Evolutionary conservation across 1,284 basidiomycete species (phyloP).

Genomic region (Pascua guehoae): DNA sequence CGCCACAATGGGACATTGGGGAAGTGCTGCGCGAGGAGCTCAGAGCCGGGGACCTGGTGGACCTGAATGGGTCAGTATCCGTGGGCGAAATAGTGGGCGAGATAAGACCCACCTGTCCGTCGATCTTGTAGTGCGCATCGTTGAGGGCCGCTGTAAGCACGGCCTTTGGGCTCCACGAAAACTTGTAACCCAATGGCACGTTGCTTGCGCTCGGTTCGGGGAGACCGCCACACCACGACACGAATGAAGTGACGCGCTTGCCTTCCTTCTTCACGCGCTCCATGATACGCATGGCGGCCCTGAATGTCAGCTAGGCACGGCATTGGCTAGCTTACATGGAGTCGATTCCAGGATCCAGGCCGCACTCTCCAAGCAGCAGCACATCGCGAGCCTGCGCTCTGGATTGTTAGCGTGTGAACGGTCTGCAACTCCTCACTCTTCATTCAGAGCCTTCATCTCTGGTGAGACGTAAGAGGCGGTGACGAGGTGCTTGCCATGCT

Average conservation of each 20-base stretch:
- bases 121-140: slow-evolving; percentile 66
- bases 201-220: slow-evolving; percentile 68
- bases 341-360: slow-evolving; percentile 93
- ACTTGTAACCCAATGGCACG: slow-evolving; percentile 83
- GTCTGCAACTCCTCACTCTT: slow-evolving; percentile 53
- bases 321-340: slow-evolving; percentile 52
- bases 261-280: slow-evolving; percentile 58
- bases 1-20: slow-evolving; percentile 63
- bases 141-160: slow-evolving; percentile 81
- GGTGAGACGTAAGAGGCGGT: slow-evolving; percentile 90
- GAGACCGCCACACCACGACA: slow-evolving; percentile 89
- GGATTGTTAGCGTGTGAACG: background rate
- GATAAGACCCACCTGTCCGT: slow-evolving; percentile 54
- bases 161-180: slow-evolving; percentile 89
- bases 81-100: background rate
- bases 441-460: slow-evolving; percentile 68
- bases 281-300: slow-evolving; percentile 77
- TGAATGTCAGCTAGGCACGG: slow-evolving; percentile 33
- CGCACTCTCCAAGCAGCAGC: slow-evolving; percentile 85
- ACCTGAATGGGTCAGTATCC: background rate
- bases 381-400: slow-evolving; percentile 68
- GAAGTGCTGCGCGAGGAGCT: slow-evolving; percentile 62
- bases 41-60: slow-evolving; percentile 55
- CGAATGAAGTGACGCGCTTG: slow-evolving; percentile 70
- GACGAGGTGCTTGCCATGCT: slow-evolving; percentile 71